Base-by-base conservation (phyloP, 768 basidiomycete genomes). In the Dioszegia aurantiaca region DNA sequence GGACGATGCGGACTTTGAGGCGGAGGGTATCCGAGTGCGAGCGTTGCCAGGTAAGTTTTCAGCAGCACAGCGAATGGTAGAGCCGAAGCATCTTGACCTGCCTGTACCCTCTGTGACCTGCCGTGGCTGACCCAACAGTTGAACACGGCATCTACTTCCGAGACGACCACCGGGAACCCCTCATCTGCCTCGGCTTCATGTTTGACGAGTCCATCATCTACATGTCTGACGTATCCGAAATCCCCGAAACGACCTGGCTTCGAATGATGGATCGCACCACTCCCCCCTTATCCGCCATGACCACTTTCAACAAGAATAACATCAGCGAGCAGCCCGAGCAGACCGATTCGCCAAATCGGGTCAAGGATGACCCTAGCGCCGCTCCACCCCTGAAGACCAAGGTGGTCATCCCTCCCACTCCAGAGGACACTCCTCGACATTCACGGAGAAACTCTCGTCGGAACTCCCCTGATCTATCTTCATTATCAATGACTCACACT, bases 201-300 rank as follows among this genome's bases (percentile, higher is more conserved):
- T 78, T 80, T 44, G 82, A 86, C 65, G 79, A 86, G 33, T 77
- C 81, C 28, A 76, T 93, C 44, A 79, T 84, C 14, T 93, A 93
- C 78, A 80, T 94, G 59, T 86, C 87, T 26, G 92, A 95, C 73
- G 87, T 86, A 40, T 89, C 87, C 9, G 77, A 82, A 64, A 87
- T 94, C 55, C 90, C 91, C 1, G 83, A 87, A 8, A 80, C 83
- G 33, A 82, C 84, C 39, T 89, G 87, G 87, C 42, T 65, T 8
- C 40, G 43, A 14, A 45, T 70, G 36, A 27, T 47, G 40, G 23
- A 53, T 21, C 60, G 42, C 9, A 43, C 16, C 5, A 8, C 21
- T 16, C 51, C 51, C 6, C 21, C 36, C 4, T 9, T 28, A 21
- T 40, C 37, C n/a, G 26, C 19, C 24, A 23, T 53, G 37, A 53